Conservation (phyloP, 495 filamentous ascomycete species). For the Tuber borchii region DNA sequence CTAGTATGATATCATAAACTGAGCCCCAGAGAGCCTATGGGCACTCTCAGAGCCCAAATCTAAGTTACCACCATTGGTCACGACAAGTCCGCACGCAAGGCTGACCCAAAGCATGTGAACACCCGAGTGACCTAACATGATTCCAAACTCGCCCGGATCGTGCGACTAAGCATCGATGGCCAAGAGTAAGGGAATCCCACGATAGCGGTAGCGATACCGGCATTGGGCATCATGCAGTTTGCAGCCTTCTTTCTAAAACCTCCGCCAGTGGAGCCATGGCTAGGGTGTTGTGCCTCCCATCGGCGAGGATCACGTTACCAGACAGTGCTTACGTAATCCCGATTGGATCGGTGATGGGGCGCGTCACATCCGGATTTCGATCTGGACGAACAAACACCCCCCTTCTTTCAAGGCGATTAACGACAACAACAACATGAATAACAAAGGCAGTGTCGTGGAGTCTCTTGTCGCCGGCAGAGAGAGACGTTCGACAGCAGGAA, state of each 20-base stretch:
- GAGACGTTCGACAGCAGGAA: slow-evolving; percentile 79
- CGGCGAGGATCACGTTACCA: background rate
- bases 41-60: background rate
- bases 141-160: background rate
- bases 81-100: background rate
- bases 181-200: background rate
- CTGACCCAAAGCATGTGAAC: background rate
- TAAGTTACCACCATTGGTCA: background rate
- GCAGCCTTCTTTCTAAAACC: background rate
- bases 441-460: slow-evolving; percentile 48
- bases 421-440: slow-evolving; percentile 17
- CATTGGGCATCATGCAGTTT: background rate
- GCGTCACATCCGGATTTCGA: background rate
- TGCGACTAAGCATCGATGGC: slow-evolving; percentile 29
- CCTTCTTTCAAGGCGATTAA: slow-evolving; percentile 3
- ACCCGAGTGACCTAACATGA: background rate
- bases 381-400: background rate
- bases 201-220: slow-evolving; percentile 4
- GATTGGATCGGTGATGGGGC: background rate
- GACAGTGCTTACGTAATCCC: background rate
- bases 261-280: background rate
- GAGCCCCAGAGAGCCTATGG: background rate
- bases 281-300: background rate
- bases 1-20: background rate
- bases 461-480: slow-evolving; percentile 69